A percentile compares a stretch with the other conserved stretches of the same genome.
Conservation (phyloP, 73 alveolate species). For the Tetrahymena malaccensis region DNA sequence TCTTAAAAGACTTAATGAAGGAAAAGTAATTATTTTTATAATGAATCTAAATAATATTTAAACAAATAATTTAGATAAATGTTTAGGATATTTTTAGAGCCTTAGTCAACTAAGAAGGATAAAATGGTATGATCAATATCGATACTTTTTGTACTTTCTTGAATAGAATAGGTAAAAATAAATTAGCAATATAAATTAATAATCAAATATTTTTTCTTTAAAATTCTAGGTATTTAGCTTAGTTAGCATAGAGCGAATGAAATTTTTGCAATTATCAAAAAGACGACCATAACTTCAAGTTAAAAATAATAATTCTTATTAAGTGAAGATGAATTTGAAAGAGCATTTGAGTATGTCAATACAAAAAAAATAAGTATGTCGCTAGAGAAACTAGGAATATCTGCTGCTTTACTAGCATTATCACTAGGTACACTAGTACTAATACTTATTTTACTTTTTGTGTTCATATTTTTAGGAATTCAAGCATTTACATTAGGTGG, state of each 20-base stretch:
- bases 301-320: not conserved
- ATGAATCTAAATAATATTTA: not conserved
- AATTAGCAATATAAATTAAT: not conserved
- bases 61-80: not conserved
- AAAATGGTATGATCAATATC: not conserved
- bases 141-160: not conserved
- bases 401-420: not conserved
- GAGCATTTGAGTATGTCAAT: not conserved
- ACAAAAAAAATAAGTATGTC: not conserved
- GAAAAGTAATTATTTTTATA: not conserved
- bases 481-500: not conserved
- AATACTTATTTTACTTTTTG: not conserved
- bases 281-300: not conserved
- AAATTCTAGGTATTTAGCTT: not conserved
- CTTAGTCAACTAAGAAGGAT: not conserved
- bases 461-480: not conserved
- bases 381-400: not conserved
- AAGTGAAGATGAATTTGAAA: not conserved
- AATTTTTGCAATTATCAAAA: not conserved
- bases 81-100: not conserved
- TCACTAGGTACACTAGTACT: not conserved
- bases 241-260: not conserved
- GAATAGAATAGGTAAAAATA: not conserved
- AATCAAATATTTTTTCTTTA: no score
- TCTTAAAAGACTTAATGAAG: not conserved